A percentile compares a stretch with the other conserved stretches of the same genome.
These are phyloP conservation scores for Leishmania major DNA, from an alignment of 208 protist genomes.

Conservation along the genomic window DNA sequence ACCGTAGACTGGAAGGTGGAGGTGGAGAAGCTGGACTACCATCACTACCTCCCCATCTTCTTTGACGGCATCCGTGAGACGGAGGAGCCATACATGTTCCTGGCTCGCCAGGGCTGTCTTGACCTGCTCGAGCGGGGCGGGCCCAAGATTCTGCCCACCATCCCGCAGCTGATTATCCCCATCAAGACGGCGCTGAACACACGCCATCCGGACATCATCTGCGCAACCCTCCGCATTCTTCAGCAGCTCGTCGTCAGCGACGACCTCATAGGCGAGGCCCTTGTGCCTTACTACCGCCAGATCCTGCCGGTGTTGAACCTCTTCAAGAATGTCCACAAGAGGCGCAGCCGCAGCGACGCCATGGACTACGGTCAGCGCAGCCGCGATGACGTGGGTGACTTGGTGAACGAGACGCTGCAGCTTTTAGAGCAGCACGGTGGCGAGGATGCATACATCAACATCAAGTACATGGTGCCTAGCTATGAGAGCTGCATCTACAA, in stretches of 20 bases:
- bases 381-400: conserved; percentile 95
- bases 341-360: conserved; percentile 87
- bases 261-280: conserved; percentile 97
- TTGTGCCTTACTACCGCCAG: conserved; percentile 99
- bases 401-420: conserved; percentile 98
- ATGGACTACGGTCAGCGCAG: conserved; percentile 98
- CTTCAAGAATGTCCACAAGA: conserved; percentile 96
- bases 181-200: conserved; percentile 99
- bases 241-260: conserved; percentile 96
- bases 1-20: conserved; percentile 98
- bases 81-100: conserved; percentile 98
- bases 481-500: conserved; percentile 93
- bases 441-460: conserved; percentile 95
- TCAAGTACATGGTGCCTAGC: conserved; percentile 96
- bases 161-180: conserved; percentile 99
- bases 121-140: conserved; percentile 96
- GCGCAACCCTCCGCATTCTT: conserved; percentile 95
- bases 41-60: conserved; percentile 99
- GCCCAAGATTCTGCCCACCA: conserved; percentile 97
- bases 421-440: conserved; percentile 92
- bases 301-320: conserved; percentile 99
- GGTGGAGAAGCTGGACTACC: conserved; percentile 98
- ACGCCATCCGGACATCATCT: conserved; percentile 97
- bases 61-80: conserved; percentile 99
- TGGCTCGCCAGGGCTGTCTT: conserved; percentile 95